Percentiles rank a stretch among this genome's conserved stretches.
Conservation (phyloP, 768 basidiomycete genomes). For the Ephemerocybe angulata region DNA sequence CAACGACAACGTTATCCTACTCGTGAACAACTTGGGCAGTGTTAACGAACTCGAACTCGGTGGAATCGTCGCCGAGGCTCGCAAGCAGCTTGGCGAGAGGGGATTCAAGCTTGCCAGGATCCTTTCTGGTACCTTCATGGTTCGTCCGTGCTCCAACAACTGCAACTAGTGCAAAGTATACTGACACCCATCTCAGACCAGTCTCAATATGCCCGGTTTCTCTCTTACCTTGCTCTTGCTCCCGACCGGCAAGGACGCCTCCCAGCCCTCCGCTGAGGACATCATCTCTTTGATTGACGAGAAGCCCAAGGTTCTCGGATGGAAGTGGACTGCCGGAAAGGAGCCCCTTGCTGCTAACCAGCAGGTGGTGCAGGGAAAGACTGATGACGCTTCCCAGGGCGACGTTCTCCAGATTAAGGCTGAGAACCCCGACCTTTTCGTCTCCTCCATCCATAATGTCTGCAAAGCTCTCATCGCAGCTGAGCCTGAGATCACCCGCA, state of each 20-base stretch:
- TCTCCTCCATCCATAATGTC: constrained; percentile 51
- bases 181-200: constrained; percentile 56
- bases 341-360: constrained; percentile 28
- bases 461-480: constrained; percentile 66
- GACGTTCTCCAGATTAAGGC: constrained; percentile 20
- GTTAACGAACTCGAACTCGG: constrained; percentile 79
- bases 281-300: constrained; percentile 72
- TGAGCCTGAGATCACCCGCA: constrained; percentile 86
- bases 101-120: constrained; percentile 60
- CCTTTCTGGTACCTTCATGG: constrained; percentile 85
- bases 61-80: constrained; percentile 62
- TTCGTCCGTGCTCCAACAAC: constrained; percentile 22
- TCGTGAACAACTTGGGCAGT: constrained; percentile 88
- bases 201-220: constrained; percentile 91
- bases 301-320: constrained; percentile 67
- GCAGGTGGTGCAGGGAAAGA: constrained; percentile 9
- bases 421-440: constrained; percentile 49
- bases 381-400: constrained; percentile 7
- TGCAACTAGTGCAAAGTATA: not conserved
- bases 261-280: constrained; percentile 34
- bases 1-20: constrained; percentile 68
- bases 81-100: constrained; percentile 49
- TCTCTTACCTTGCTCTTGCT: constrained; percentile 80
- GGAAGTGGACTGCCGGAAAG: constrained; percentile 69
- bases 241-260: constrained; percentile 42